Percentiles rank a stretch among this genome's conserved stretches.
Conservation (phyloP, 129 eudicot species). For the Tagetes patula region DNA sequence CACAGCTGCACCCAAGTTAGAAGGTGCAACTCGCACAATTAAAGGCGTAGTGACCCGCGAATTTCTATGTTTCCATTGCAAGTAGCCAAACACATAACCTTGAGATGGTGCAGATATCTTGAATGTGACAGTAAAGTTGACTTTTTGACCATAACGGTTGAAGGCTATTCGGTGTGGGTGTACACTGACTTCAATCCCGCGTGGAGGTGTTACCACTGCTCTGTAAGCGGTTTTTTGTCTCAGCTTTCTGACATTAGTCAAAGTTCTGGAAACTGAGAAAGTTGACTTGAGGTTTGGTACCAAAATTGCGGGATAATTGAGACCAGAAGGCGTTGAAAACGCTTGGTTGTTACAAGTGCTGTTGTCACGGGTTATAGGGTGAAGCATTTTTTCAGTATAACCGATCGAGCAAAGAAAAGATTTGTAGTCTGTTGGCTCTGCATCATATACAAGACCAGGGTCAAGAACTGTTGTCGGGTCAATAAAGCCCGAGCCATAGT, state of each 20-base stretch:
- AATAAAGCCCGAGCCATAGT: conserved; percentile 73
- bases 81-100: conserved; percentile 72
- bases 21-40: conserved; percentile 48
- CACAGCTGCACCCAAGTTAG: conserved; percentile 41
- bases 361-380: conserved; percentile 57
- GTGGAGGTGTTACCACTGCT: conserved; percentile 58
- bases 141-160: conserved; percentile 53
- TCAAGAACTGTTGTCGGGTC: conserved; percentile 64
- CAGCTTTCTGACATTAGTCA: conserved; percentile 59
- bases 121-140: conserved; percentile 61
- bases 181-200: conserved; percentile 61
- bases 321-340: conserved; percentile 44
- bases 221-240: conserved; percentile 40
- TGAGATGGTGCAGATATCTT: conserved; percentile 54
- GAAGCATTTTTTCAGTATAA: conserved; percentile 47
- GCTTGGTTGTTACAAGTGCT: conserved; percentile 56
- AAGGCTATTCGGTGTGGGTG: conserved; percentile 53
- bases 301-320: conserved; percentile 80
- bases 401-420: conserved; percentile 86
- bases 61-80: conserved; percentile 62
- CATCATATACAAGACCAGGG: conserved; percentile 81
- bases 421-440: conserved; percentile 69
- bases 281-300: conserved; percentile 59
- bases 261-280: conserved; percentile 55
- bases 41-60: conserved; percentile 62